Evolutionary conservation across 768 basidiomycete genomes (phyloP), one percentile per base, ranked within the genome.

Genomic region (Hypholoma sublateritium): DNA sequence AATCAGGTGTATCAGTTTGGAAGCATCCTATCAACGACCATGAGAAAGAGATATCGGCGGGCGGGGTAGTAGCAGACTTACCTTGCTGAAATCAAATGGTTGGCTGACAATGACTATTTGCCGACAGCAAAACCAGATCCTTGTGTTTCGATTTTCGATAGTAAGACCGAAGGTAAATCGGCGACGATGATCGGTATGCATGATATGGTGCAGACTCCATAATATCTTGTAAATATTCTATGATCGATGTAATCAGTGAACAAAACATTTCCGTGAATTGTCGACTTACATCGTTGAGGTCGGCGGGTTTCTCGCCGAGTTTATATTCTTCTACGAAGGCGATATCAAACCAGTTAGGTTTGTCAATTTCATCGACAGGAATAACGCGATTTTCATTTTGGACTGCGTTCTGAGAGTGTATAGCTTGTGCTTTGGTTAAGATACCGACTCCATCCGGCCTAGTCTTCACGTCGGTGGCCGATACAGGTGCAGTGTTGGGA

Each of bases 81-180:
- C 54, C 34, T 25, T 46, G 16, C n/a, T 36, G n/a, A 55, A 46
- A 37, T 55, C 48, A 32, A 55, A 55, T 17, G 54, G 54, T 37
- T 48, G 32, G 5, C 34, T 47, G 35, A 41, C 45, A 21, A 55
- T 14, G 9, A 49, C 54, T 22, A 48, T 55, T 36, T 46, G 47
- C 2, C 54, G 46, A 17, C 45, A 55, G 16, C 19, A 25, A 37
- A 47, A 55, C 54, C 54, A 55, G 32, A 55, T 24, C 22, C 54
- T 14, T 11, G 45, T 37, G 4, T 35, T 47, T 19, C 22, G 35
- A 35, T 48, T 39, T 17, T 55, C 45, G 24, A 55, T 34, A 9
- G 54, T 55, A 4, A 55, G 28, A 25, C 54, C 54, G 11, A 55
- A 47, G 48, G 54, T 37, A 45, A 55, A 55, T 48, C 54, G 32